Evolutionary conservation across 176 grass and related monocot species (phyloP).

Genomic region (Tuctoria greenei): DNA sequence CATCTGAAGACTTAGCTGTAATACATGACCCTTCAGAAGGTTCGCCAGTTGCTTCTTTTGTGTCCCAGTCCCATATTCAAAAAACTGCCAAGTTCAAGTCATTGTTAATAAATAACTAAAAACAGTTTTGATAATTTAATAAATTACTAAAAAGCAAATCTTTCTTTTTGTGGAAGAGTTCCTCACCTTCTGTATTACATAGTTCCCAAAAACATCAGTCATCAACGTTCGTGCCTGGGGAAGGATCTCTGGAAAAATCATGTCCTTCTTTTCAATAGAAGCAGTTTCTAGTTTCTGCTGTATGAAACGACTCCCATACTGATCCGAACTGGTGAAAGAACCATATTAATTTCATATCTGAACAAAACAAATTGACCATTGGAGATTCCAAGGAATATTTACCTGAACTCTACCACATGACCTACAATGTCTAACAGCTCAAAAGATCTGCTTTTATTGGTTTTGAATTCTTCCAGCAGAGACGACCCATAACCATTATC

Average conservation of each 20-base stretch:
- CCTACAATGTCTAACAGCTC: slow-evolving; percentile 85
- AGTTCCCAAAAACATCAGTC: slow-evolving; percentile 99
- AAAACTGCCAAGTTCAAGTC: slow-evolving; percentile 68
- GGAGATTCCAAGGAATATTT: slow-evolving; percentile 30
- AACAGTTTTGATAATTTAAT: background rate
- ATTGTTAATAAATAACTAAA: slow-evolving; percentile 20
- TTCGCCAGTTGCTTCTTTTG: slow-evolving; percentile 81
- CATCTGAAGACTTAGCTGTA: slow-evolving; percentile 91
- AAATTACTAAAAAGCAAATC: slow-evolving; percentile 16
- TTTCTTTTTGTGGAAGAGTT: slow-evolving; percentile 19
- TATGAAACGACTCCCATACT: slow-evolving; percentile 98
- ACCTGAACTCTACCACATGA: slow-evolving; percentile 99
- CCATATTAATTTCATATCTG: slow-evolving; percentile 18
- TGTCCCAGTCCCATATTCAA: slow-evolving; percentile 80
- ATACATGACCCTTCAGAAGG: slow-evolving; percentile 72
- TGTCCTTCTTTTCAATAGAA: slow-evolving; percentile 83
- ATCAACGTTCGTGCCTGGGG: slow-evolving; percentile 80
- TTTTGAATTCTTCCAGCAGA: slow-evolving; percentile 97
- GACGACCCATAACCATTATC: slow-evolving; percentile 71
- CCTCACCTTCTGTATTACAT: slow-evolving; percentile 97
- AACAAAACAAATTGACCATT: slow-evolving; percentile 3
- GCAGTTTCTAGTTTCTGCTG: slow-evolving; percentile 96
- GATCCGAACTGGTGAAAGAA: slow-evolving; percentile 65
- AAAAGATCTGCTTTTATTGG: slow-evolving; percentile 81
- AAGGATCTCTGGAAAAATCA: slow-evolving; percentile 94